Percentiles rank a stretch among this genome's conserved stretches.
Conservation (phyloP, 129 eudicot genomes). For the Kitagawia praeruptora region DNA sequence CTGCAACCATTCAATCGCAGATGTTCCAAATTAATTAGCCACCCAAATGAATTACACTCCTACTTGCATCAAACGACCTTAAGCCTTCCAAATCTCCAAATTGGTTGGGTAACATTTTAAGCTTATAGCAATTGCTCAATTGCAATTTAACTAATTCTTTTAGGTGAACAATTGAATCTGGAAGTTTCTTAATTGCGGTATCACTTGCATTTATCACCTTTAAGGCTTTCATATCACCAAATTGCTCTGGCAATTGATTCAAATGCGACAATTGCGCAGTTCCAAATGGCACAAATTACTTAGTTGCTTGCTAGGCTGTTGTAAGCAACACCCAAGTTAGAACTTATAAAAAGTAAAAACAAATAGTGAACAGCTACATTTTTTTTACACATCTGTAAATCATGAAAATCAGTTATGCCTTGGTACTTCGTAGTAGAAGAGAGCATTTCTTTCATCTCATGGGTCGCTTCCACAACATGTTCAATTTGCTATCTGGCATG, state of each 20-base stretch:
- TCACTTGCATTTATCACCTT: background rate
- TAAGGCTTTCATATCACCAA: background rate
- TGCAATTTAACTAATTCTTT: background rate
- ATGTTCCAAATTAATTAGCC: background rate
- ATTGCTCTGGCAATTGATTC: background rate
- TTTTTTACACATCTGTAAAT: too few relatives aligned
- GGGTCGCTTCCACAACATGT: background rate
- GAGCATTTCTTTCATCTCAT: background rate
- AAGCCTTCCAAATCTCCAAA: background rate
- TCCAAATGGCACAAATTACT: background rate
- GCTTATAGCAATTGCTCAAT: background rate
- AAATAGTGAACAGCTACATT: background rate
- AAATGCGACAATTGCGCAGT: background rate
- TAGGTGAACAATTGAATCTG: background rate
- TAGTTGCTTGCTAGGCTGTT: background rate
- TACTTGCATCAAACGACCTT: background rate
- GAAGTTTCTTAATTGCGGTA: background rate
- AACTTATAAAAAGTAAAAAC: background rate
- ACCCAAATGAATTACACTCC: background rate
- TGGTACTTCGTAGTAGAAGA: too few relatives aligned
- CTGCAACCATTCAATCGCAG: background rate
- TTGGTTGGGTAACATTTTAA: background rate
- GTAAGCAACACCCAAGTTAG: background rate
- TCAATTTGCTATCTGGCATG: background rate
- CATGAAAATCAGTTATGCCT: too few relatives aligned